Base-by-base conservation (phyloP, 257 asterid genomes). In the Solanum microdontum region DNA sequence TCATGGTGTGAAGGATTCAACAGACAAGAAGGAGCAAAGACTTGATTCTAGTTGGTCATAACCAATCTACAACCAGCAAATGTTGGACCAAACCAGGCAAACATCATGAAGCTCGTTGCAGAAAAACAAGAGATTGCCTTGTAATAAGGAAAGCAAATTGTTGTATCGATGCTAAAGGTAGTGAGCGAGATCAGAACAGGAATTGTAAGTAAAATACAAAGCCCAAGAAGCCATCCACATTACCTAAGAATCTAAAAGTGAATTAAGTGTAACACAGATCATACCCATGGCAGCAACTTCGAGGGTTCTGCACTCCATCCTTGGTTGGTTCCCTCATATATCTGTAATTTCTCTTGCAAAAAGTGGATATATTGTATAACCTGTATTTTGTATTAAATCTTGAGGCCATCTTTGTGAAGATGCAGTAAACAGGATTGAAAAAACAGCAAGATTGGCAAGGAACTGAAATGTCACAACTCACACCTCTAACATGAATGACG, bases 401-500 rank as follows among this genome's bases (percentile, higher is more conserved):
- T 64, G 66, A 60, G 15, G 69, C 26, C 26, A 90, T 24, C 64
- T 21, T 79, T 40, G 13, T 40, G 64, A 43, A 8, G 12, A 79
- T 30, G 12, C 26, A 43, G 37, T 32, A 15, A 11, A 6, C 26
- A 32, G 51, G 64, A 40, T 34, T 62, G 32, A 62, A 82, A 48
- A 34, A 82, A 36, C 40, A 77, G 88, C 58, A 82, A 68, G 23
- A 62, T 55, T 70, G 64, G 80, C 87, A 85, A 85, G 36, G 88
- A 83, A 88, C 72, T 85, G 90, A 75, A 66, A 62, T 14, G 64
- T 88, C 88, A 87, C 87, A 94, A 96, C 99, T 95, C 98, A 87
- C 87, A 94, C 98, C 99, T 96, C 99, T 90, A 94, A 91, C 89
- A 95, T 88, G 84, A 95, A 94, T 28, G 98, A 93, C 88, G 98